A percentile compares a stretch with the other conserved stretches of the same genome.
These are phyloP conservation scores for Gossypium schwendimanii DNA, from an alignment of 441 rosid species.

Conservation along the genomic window DNA sequence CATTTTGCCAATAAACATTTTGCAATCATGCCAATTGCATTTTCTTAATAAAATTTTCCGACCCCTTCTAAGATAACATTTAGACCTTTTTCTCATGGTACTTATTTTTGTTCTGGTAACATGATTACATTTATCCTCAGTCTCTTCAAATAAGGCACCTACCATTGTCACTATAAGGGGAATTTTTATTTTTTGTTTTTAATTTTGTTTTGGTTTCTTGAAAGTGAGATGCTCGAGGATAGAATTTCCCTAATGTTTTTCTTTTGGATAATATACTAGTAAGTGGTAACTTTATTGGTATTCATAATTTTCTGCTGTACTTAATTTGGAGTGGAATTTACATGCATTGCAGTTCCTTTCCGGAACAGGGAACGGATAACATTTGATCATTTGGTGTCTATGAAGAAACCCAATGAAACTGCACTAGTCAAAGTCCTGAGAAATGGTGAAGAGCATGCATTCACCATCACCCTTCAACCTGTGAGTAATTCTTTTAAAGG, in stretches of 20 bases:
- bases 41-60: background rate
- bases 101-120: background rate
- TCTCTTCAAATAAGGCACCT: background rate
- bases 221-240: background rate
- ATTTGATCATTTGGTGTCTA: conserved; percentile 78
- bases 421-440: conserved; percentile 56
- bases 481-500: conserved; percentile 43
- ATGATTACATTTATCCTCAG: background rate
- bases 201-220: background rate
- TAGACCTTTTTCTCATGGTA: background rate
- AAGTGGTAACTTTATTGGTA: background rate
- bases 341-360: conserved; percentile 57
- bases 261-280: background rate
- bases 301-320: conserved; percentile 12
- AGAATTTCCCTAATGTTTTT: background rate
- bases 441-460: conserved; percentile 53
- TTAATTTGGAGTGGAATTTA: conserved; percentile 11
- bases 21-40: background rate
- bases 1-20: background rate
- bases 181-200: too few relatives aligned
- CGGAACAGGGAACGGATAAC: conserved; percentile 78
- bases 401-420: conserved; percentile 77
- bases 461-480: conserved; percentile 46
- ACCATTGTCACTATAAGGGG: background rate
- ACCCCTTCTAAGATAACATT: background rate